Percentiles rank a stretch among this genome's conserved stretches.
Evolutionary conservation across 176 grass and related monocot species (phyloP).

Genomic region (Triticum aestivum): IWGSC_CS_RefSeq_v2.1 NC_057801.1:575814136-575814635

Average conservation of each 20-base stretch:
- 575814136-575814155: not conserved
- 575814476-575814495: constrained; percentile 67
- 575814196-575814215: not conserved
- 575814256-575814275: constrained; percentile 23
- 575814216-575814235: constrained; percentile 28
- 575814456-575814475: constrained; percentile 88
- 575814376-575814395: not conserved
- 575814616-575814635: not conserved
- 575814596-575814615: not conserved
- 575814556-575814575: constrained; percentile 80
- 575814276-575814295: not conserved
- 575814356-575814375: not conserved
- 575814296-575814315: not conserved
- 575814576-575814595: constrained; percentile 8
- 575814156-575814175: not conserved
- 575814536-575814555: constrained; percentile 70
- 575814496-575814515: constrained; percentile 67
- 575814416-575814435: constrained; percentile 68
- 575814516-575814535: constrained; percentile 87
- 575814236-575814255: constrained; percentile 50
- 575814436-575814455: constrained; percentile 64
- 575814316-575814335: not conserved
- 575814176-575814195: not conserved
- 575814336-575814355: not conserved
- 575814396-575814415: constrained; percentile 44